Conservation (phyloP, 2,329 filamentous ascomycete species). For the Samsoniella hepiali region DNA sequence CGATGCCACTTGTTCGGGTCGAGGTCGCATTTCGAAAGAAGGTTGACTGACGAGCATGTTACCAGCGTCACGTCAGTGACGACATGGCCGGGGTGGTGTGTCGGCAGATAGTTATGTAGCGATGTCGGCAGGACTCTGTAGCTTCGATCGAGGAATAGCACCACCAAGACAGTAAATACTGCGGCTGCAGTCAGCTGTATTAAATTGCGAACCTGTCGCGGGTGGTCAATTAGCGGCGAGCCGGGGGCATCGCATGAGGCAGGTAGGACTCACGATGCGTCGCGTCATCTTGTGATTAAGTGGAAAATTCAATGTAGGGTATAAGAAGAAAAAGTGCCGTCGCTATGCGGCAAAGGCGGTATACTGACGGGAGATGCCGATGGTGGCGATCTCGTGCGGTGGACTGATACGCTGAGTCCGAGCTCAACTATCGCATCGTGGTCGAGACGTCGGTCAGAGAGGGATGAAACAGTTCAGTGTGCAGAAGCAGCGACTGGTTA, state of each 20-base stretch:
- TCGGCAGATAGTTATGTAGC: slow-evolving; percentile 82
- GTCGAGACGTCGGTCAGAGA: neutral
- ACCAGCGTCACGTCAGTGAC: slow-evolving; percentile 81
- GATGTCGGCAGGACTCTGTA: slow-evolving; percentile 82
- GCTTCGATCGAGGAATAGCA: slow-evolving; percentile 82
- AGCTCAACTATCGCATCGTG: slow-evolving; percentile 17
- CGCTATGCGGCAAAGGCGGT: neutral
- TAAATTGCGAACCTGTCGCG: slow-evolving; percentile 59
- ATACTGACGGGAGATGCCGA: slow-evolving; percentile 6
- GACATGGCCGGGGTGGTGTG: slow-evolving; percentile 78
- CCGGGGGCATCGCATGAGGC: neutral
- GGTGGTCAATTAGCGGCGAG: slow-evolving; percentile 17
- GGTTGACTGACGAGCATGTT: slow-evolving; percentile 71
- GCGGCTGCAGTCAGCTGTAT: slow-evolving; percentile 69
- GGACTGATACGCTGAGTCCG: slow-evolving; percentile 2
- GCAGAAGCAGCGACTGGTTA: neutral
- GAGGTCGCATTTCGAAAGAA: slow-evolving; percentile 72
- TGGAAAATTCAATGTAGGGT: neutral
- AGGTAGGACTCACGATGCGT: slow-evolving; percentile 18
- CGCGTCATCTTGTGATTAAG: slow-evolving; percentile 23
- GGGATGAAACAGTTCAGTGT: neutral
- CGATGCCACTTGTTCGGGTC: slow-evolving; percentile 72
- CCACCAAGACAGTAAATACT: slow-evolving; percentile 63
- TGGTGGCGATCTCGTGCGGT: neutral
- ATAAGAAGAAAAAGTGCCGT: neutral